phyloP scores from a whole-genome alignment of 1,139 yeast species.

The Entelexis paramagnoliae region DNA sequence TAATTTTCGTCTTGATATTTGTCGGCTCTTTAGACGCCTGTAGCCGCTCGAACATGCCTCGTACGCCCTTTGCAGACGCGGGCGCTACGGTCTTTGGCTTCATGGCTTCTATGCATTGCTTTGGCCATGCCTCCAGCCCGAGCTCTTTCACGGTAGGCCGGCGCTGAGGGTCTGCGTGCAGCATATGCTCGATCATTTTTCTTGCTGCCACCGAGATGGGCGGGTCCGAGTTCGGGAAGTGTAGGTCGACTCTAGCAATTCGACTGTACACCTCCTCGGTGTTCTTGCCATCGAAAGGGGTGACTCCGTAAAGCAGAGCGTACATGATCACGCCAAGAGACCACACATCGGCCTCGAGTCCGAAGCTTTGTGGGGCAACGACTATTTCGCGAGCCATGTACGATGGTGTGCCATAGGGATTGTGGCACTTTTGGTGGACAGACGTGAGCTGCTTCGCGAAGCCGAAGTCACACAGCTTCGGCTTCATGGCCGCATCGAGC shows the following conservation, averaged over 20 bases:
- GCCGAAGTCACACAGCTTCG: conserved; percentile 93
- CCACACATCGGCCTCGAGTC: conserved; percentile 94
- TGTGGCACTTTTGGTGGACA: conserved; percentile 61
- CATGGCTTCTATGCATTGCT: background rate
- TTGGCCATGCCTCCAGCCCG: background rate
- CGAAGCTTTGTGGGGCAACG: conserved; percentile 71
- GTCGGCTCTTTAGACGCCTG: background rate
- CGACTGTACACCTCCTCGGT: conserved; percentile 81
- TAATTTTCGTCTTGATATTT: background rate
- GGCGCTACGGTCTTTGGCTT: background rate
- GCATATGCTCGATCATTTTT: conserved; percentile 11
- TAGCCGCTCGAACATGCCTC: background rate
- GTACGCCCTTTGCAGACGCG: background rate
- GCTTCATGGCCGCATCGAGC: conserved; percentile 80
- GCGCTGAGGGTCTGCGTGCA: conserved; percentile 7
- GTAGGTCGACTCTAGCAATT: conserved; percentile 69
- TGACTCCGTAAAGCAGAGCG: conserved; percentile 79
- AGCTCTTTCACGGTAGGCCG: conserved; percentile 8
- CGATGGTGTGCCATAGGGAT: conserved; percentile 97
- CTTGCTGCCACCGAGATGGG: conserved; percentile 1
- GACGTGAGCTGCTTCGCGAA: conserved; percentile 77
- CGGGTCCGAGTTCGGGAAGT: conserved; percentile 41
- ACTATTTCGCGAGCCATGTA: conserved; percentile 95
- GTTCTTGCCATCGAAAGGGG: conserved; percentile 92
- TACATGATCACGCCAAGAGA: conserved; percentile 92